Percentiles rank a stretch among this genome's conserved stretches.
Conservation (phyloP, 495 filamentous ascomycete genomes). For the Trichoderma erinaceum region DNA sequence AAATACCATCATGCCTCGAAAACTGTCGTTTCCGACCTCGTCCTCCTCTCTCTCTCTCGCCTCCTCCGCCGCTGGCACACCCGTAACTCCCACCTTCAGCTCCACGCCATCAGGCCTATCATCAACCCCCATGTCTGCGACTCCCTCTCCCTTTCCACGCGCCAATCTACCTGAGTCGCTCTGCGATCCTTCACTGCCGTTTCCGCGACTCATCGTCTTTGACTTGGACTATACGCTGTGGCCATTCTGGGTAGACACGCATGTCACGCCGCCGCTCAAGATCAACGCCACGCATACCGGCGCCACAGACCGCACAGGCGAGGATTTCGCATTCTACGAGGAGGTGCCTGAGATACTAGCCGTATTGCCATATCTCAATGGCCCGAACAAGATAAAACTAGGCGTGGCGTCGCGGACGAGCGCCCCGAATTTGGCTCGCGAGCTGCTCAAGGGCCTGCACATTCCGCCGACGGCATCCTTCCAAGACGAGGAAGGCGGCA, state of each 20-base stretch:
- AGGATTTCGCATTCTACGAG: conserved; percentile 74
- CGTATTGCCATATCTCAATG: conserved; percentile 36
- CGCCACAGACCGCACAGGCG: conserved; percentile 57
- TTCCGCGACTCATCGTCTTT: conserved; percentile 83
- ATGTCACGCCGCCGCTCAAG: conserved; percentile 76
- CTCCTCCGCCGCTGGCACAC: background rate
- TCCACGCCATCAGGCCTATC: background rate
- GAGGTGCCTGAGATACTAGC: conserved; percentile 69
- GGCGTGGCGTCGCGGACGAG: conserved; percentile 79
- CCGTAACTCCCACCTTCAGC: conserved; percentile 1
- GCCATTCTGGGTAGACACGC: conserved; percentile 96
- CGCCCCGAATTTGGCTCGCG: conserved; percentile 70
- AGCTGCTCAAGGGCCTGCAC: conserved; percentile 71
- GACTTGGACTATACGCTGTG: conserved; percentile 97
- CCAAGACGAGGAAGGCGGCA: conserved; percentile 18
- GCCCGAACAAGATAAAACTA: conserved; percentile 47
- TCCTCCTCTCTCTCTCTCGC: background rate
- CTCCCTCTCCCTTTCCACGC: background rate
- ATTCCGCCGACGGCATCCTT: conserved; percentile 43
- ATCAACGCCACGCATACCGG: conserved; percentile 44
- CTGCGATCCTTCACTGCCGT: conserved; percentile 61
- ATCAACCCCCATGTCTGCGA: background rate
- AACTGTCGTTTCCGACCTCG: background rate
- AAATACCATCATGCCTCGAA: background rate
- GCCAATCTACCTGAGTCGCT: conserved; percentile 35